phyloP scores from a whole-genome alignment of 495 filamentous ascomycete species.

The Astrothelium macrocarpum region DNA sequence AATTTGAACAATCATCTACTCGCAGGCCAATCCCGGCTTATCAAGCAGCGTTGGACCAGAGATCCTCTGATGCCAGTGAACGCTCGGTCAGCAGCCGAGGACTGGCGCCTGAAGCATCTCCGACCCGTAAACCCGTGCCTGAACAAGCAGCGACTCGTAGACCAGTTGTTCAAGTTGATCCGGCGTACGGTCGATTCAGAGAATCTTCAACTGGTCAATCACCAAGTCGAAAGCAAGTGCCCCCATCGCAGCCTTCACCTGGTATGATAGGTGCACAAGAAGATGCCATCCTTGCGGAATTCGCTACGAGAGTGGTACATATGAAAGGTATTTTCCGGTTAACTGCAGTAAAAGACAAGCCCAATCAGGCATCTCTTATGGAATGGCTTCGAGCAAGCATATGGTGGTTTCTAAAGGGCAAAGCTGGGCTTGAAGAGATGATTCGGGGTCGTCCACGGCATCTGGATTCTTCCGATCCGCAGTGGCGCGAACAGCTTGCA shows the following conservation, averaged over 20 bases:
- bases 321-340: conserved; percentile 58
- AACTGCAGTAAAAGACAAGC: conserved; percentile 60
- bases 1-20: background rate
- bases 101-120: background rate
- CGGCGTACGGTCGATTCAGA: background rate
- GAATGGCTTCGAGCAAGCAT: conserved; percentile 61
- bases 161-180: conserved; percentile 1
- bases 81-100: background rate
- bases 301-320: conserved; percentile 55
- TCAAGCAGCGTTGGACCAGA: background rate
- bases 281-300: conserved; percentile 58
- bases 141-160: background rate
- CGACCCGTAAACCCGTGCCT: background rate
- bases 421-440: conserved; percentile 58
- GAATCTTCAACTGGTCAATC: background rate
- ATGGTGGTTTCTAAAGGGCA: conserved; percentile 85
- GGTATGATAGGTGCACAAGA: conserved; percentile 30
- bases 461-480: conserved; percentile 35
- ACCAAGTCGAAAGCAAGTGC: background rate
- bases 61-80: background rate
- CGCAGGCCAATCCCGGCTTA: background rate
- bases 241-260: background rate
- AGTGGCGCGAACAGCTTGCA: conserved; percentile 24
- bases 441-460: conserved; percentile 50
- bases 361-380: conserved; percentile 32